Conservation (phyloP, 2,329 filamentous ascomycete genomes). For the Aspergillus glaucus region DNA sequence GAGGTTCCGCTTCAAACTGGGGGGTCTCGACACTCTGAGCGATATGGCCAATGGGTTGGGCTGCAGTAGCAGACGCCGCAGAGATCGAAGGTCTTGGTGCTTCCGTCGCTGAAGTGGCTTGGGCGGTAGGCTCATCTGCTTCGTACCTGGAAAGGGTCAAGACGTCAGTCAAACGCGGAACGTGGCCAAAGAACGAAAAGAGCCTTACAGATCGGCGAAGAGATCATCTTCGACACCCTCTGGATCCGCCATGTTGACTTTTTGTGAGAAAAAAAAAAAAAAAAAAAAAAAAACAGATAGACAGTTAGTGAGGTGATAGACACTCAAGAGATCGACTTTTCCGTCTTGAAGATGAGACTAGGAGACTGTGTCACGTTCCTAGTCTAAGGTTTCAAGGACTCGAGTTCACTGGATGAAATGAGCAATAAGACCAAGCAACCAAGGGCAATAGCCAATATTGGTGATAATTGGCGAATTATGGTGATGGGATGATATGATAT, state of each 20-base stretch:
- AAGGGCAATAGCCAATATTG: background rate
- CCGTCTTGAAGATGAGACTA: background rate
- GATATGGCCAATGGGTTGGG: constrained; percentile 24
- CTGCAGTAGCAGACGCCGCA: constrained; percentile 24
- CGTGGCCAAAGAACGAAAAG: background rate
- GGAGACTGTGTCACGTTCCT: background rate
- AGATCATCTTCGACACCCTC: constrained; percentile 89
- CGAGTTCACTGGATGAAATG: background rate
- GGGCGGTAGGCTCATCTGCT: constrained; percentile 52
- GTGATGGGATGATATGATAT: background rate
- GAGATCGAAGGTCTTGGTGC: constrained; percentile 34
- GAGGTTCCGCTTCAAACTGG: constrained; percentile 20
- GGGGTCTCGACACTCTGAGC: constrained; percentile 27
- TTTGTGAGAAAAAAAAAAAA: background rate
- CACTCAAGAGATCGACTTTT: background rate
- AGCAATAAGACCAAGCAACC: background rate
- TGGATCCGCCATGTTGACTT: constrained; percentile 62
- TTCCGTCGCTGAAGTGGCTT: constrained; percentile 21
- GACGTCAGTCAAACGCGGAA: constrained; percentile 2
- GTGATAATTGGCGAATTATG: background rate
- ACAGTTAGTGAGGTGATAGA: background rate
- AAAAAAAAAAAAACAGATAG: background rate
- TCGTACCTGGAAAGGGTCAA: constrained; percentile 51
- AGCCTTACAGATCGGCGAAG: constrained; percentile 82
- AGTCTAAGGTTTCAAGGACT: background rate